Conservation (phyloP, 2,329 filamentous ascomycete species). For the Orbilia quercus region DNA sequence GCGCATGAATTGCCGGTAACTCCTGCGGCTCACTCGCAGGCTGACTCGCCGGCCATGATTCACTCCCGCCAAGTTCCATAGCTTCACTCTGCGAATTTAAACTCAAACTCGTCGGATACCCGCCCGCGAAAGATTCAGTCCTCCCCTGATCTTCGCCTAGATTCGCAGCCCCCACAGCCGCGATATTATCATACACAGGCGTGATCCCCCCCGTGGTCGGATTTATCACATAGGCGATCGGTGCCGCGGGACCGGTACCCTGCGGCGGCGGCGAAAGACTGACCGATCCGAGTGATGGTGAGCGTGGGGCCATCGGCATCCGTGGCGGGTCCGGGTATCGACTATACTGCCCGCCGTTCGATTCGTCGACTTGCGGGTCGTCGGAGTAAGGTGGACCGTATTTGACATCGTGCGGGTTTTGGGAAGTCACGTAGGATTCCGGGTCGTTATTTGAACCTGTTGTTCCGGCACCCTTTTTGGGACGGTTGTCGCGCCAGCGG, state of each 20-base stretch:
- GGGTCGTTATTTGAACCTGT: neutral
- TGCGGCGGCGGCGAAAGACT: neutral
- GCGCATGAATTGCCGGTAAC: too few relatives aligned
- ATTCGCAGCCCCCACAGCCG: neutral
- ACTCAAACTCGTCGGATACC: neutral
- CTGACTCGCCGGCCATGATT: too few relatives aligned
- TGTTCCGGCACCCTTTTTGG: neutral
- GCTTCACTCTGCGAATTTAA: neutral
- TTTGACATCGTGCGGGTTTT: neutral
- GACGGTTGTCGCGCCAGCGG: neutral
- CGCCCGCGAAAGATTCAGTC: neutral
- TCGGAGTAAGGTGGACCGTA: neutral
- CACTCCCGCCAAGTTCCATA: neutral
- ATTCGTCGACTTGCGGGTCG: neutral
- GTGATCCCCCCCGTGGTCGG: constrained; percentile 8
- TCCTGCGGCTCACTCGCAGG: too few relatives aligned
- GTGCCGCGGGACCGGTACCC: neutral
- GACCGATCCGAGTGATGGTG: neutral
- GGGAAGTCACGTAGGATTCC: neutral
- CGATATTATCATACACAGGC: constrained; percentile 23
- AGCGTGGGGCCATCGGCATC: neutral
- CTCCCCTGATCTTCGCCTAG: neutral
- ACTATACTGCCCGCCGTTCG: neutral
- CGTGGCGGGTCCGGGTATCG: neutral
- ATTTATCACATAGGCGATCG: constrained; percentile 20